Conservation (phyloP, 2,329 filamentous ascomycete species). For the Pseudogymnoascus sp. region DNA sequence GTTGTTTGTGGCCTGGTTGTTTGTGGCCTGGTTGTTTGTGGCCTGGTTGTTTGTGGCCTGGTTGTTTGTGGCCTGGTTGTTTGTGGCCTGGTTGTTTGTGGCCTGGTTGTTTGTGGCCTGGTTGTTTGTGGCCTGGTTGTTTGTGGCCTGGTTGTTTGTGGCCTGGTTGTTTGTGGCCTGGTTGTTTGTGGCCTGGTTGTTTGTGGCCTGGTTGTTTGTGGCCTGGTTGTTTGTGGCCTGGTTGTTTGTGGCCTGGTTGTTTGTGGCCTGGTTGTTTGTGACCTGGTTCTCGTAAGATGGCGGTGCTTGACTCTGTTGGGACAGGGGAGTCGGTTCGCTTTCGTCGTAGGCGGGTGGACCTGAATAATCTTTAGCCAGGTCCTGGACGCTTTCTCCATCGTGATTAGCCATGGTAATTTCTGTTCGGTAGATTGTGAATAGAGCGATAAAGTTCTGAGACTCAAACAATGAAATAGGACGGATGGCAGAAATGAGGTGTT, state of each 20-base stretch:
- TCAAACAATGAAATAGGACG: neutral
- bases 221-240: neutral
- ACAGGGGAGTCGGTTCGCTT: neutral
- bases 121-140: neutral
- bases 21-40: neutral
- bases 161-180: neutral
- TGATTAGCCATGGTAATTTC: neutral
- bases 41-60: neutral
- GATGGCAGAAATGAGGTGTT: neutral
- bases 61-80: neutral
- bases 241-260: neutral
- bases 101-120: neutral
- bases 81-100: neutral
- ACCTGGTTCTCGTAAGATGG: neutral
- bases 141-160: neutral
- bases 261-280: neutral
- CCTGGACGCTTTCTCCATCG: neutral
- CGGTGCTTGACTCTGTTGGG: neutral
- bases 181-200: neutral
- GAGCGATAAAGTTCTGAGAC: neutral
- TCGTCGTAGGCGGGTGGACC: neutral
- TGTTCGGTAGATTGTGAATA: neutral
- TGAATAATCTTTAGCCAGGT: neutral
- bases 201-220: neutral
- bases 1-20: neutral